Base-by-base conservation (phyloP, 768 basidiomycete species). In the Dioszegia hungarica region DNA sequence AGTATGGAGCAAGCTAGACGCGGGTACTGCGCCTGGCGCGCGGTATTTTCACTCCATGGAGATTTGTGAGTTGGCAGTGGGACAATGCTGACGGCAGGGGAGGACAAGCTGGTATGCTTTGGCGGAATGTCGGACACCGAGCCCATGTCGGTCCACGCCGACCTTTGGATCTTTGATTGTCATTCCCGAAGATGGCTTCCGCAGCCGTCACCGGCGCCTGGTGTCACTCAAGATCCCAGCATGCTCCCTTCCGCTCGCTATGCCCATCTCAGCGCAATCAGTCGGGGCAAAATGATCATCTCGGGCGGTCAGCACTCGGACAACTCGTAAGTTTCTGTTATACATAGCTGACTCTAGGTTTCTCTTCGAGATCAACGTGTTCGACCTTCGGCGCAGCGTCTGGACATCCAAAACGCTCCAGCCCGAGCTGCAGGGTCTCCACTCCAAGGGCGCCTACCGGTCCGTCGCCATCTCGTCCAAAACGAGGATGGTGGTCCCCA, bases 21-120 rank as follows among this genome's bases (percentile, higher is more conserved):
- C 86, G 86, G 54, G 87, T 2, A 33, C 37, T 12, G 70, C 58
- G 17, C 60, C 94, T 0, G 81, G 83, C 44, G 83, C 91, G 24
- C 84, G 95, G 38, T 99, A 99, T 75, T 99, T 99, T 72, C 95
- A 99, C 77, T 90, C 87, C 60, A 83, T 89, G 12, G 91, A 95
- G 77, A 77, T 85, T 55, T 94, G 73, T 72, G 56, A 68, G 73
- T 74, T n/a, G 0, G 12, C 78, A 10, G 24, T 45, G 24, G 12
- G 28, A 34, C 46, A 9, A 27, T 15, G 38, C 46, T 40, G 51
- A 36, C 36, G 20, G 19, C 27, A 62, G 67, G 91, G 91, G 86
- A 88, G 71, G 86, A 88, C 74, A 85, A 90, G 66, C 80, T 99
- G 51, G 85, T 98, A 61, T 81, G 97, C 47, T 97, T 97, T 70